These are phyloP conservation scores for Linum lewisii DNA, from an alignment of 345 rosid genomes.

Conservation along the genomic window DNA sequence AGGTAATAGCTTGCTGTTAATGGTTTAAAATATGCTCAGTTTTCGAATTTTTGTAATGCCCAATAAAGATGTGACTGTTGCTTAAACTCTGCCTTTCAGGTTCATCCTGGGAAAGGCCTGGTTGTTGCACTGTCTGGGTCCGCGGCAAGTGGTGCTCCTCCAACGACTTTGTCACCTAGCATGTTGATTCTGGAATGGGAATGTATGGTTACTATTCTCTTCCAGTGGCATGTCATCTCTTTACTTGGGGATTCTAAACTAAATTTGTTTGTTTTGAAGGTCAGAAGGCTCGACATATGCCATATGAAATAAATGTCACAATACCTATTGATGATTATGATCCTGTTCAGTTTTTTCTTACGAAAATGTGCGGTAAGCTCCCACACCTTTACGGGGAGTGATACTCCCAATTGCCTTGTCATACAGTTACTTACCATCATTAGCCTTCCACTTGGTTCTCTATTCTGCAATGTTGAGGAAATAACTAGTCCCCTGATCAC, in stretches of 20 bases:
- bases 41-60: slow-evolving; percentile 4
- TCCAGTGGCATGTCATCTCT: slow-evolving; percentile 9
- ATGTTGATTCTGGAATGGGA: slow-evolving; percentile 69
- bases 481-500: background rate
- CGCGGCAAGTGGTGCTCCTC: slow-evolving; percentile 50
- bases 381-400: background rate
- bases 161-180: slow-evolving; percentile 84
- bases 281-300: slow-evolving; percentile 38
- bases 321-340: slow-evolving; percentile 76
- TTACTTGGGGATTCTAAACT: slow-evolving; percentile 12
- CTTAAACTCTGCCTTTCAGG: slow-evolving; percentile 25
- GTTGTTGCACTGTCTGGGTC: slow-evolving; percentile 56
- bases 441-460: background rate
- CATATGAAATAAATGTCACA: slow-evolving; percentile 68
- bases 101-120: slow-evolving; percentile 68
- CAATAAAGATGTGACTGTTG: slow-evolving; percentile 1
- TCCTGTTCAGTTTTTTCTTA: slow-evolving; percentile 65
- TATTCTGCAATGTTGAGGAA: background rate
- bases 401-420: background rate
- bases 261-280: slow-evolving; percentile 36
- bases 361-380: slow-evolving; percentile 80
- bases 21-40: background rate
- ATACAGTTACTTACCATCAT: background rate
- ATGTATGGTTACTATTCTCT: slow-evolving; percentile 35
- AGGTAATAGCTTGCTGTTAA: slow-evolving; percentile 30